Base-by-base conservation (phyloP, 371 early-diverging fungal species). In the Syncephalis fuscata region DNA sequence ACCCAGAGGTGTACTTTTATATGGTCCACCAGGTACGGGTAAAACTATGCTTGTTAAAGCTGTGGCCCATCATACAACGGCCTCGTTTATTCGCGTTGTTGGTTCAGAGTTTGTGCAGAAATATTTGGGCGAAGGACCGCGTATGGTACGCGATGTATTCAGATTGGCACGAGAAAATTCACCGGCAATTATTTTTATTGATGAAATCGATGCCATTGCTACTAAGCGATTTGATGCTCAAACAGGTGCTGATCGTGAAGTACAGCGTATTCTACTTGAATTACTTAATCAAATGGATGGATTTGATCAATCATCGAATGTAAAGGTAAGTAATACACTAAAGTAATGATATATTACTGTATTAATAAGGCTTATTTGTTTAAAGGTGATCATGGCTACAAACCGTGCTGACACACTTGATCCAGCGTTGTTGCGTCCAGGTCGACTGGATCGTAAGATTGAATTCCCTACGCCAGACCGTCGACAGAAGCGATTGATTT, bases 261-360 rank as follows among this genome's bases (percentile, higher is more conserved):
- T 99, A 11, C 99, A 99, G 67, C 87, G 99, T 72, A 97, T 99
- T 62, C 65, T 99, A 25, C 68, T 99, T 14, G 99, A 99, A 71
- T 74, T 99, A 53, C 74, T 99, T 53, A 99, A 92, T 65, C 99
- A 99, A 73, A 98, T 99, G 99, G 99, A 99, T 62, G 99, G 99
- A 25, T 99, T 99, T 65, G 99, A 99, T 63, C 97, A 97, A 67
- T 85, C 88, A 5, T 82, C 85, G 20, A 97, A 96, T 66, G 98
- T 99, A 56, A 97, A 95, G 76, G 84, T 80, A 65, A 24, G 41
- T 19, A 32, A 32, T 32, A 4, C 32, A 32, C 32, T 32, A n/a
- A n/a, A n/a, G n/a, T n/a, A n/a, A n/a, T 41, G n/a, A n/a, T n/a
- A n/a, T n/a, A n/a, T n/a, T n/a, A n/a, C n/a, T n/a, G n/a, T n/a